These are phyloP conservation scores for Solanum phureja DNA, from an alignment of 257 asterid species.

Conservation along the genomic window DNA sequence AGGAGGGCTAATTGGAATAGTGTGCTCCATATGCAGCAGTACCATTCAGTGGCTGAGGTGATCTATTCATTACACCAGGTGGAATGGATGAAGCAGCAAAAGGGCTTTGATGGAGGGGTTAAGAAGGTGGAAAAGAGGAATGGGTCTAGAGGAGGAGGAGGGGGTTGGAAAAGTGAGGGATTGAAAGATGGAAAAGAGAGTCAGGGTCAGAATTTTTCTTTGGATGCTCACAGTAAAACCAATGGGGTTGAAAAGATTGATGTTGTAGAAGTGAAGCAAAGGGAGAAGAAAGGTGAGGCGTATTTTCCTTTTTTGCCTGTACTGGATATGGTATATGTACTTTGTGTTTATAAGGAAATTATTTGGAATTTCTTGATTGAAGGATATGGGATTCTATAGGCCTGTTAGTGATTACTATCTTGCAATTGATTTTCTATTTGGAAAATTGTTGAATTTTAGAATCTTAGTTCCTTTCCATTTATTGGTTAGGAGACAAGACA, in stretches of 20 bases:
- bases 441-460: neutral
- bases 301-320: neutral
- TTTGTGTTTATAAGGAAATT: neutral
- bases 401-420: neutral
- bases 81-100: slow-evolving; percentile 53
- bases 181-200: neutral
- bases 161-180: slow-evolving; percentile 24
- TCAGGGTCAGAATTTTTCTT: neutral
- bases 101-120: slow-evolving; percentile 33
- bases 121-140: slow-evolving; percentile 37
- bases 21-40: slow-evolving; percentile 84
- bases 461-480: neutral
- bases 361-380: neutral
- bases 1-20: slow-evolving; percentile 78
- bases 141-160: slow-evolving; percentile 42
- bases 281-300: slow-evolving; percentile 12
- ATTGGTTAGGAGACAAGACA: neutral
- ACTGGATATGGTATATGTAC: neutral
- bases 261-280: slow-evolving; percentile 26
- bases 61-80: slow-evolving; percentile 58
- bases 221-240: neutral
- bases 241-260: slow-evolving; percentile 14
- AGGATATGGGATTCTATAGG: neutral
- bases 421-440: neutral
- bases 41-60: slow-evolving; percentile 73